Evolutionary conservation across 2,329 filamentous ascomycete genomes (phyloP), one percentile per base, ranked within the genome.

Genomic region (Fusarium avenaceum): DNA sequence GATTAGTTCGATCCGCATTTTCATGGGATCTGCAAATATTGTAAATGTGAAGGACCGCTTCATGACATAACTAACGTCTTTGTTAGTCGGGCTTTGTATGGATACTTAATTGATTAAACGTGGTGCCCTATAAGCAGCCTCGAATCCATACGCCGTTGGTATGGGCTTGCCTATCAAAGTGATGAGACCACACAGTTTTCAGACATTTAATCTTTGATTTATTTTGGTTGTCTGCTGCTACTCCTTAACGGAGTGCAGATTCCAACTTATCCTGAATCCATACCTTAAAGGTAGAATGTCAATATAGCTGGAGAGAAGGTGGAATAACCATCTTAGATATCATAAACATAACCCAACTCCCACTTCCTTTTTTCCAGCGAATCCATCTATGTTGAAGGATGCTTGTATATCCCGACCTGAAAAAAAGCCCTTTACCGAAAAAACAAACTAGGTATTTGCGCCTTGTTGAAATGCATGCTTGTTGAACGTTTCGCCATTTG

Each of bases 391-490:
- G 69, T 74, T 74, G 69, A 74, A 73, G 67, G 69, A 69, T 74
- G 64, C 52, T 65, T 49, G 46, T 55, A 69, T 73, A 65, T 63
- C 62, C 71, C 60, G 28, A 72, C 66, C 64, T 64, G 35, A 70
- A 71, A 59, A 64, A 56, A 54, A 50, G 46, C 30, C 51, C 59
- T 42, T 50, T 22, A 47, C 40, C 44, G 54, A 71, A 62, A 67
- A 64, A 70, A 58, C 22, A 65, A 67, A 74, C 63, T 71, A 73
- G 57, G 67, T 68, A 71, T 72, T 40, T 74, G 69, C 72, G 72
- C 72, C 72, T 54, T 72, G 72, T 71, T 74, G 72, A 74, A 74
- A 74, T 74, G 72, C 72, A 74, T 74, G 72, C 71, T 64, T 74
- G 72, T 74, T 74, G 72, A 74, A 74, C 72, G 71, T 71, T 72